Evolutionary conservation across 257 asterid species (phyloP).

Genomic region (Jasminum sambac): DNA sequence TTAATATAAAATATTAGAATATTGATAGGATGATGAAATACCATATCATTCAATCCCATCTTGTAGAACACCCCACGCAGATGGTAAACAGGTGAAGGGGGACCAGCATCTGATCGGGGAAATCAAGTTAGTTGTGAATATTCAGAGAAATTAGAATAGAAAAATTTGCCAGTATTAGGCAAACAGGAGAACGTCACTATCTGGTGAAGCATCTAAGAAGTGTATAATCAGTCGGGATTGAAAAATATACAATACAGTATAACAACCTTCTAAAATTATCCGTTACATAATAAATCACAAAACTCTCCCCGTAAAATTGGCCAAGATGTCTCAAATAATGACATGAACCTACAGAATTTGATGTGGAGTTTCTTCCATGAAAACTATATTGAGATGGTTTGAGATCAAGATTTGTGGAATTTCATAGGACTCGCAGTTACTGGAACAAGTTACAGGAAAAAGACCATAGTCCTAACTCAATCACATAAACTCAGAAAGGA

Average conservation of each 20-base stretch:
- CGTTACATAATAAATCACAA: not conserved
- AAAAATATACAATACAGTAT: not conserved
- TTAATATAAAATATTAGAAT: conserved; percentile 17
- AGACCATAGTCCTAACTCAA: not conserved
- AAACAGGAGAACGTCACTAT: conserved; percentile 14
- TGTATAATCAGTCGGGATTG: not conserved
- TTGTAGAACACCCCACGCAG: conserved; percentile 88
- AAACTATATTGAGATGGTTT: not conserved
- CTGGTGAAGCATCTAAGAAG: conserved; percentile 6
- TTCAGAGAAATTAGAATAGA: conserved; percentile 13
- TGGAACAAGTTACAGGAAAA: not conserved
- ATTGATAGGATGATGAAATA: conserved; percentile 23
- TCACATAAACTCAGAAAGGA: no score
- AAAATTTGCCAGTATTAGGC: conserved; percentile 7
- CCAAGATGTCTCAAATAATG: conserved; percentile 1
- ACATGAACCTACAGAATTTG: not conserved
- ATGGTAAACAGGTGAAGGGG: conserved; percentile 94
- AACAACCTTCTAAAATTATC: not conserved
- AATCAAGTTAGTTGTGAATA: conserved; percentile 18
- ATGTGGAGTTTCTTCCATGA: not conserved
- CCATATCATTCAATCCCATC: conserved; percentile 95
- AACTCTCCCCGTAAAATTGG: not conserved
- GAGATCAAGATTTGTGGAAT: not conserved
- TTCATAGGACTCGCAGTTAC: not conserved
- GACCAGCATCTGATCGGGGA: conserved; percentile 82